Evolutionary conservation across 352 stramenopile species (phyloP), one percentile per base, ranked within the genome.

Genomic region (Phytophthora citricola): DNA sequence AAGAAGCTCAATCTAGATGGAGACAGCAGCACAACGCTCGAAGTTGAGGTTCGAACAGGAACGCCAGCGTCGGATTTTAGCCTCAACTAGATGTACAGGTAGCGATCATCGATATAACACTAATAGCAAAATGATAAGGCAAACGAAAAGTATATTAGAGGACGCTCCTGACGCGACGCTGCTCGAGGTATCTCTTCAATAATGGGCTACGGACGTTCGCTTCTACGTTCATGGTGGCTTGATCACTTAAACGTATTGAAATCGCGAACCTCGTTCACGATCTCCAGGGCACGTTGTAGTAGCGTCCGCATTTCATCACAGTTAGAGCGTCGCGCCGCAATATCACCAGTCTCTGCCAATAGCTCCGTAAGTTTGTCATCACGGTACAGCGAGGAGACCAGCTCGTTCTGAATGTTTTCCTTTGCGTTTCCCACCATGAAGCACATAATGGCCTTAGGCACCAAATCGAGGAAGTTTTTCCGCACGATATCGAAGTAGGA

Each of bases 381-480:
- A 29, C 96, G 94, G 75, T 99, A 99, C 24, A 99, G 79, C 55
- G 97, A 92, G 38, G 90, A 96, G 15, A 99, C 95, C 31, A 99
- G 81, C 75, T 99, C 96, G 79, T 99, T 99, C 77, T 99, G 97
- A 58, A 99, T 89, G 44, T 98, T 97, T 69, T 99, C 95, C 75
- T 98, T 98, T 34, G 97, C 87, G 72, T 95, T 70, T 24, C 89
- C 89, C 26, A 98, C 90, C 89, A 99, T 94, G 71, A 99, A 99
- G 83, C 95, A 97, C 97, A 99, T 99, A 71, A 99, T 99, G n/a
- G 97, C 97, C 81, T 99, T 99, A 5, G 98, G 98, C 39, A 99
- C 97, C 69, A 99, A 84, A 71, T 99, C 98, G 69, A 99, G 87
- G 76, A 99, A 99, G 76, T 98, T 99, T 87, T 99, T 99, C 48